These are phyloP conservation scores for Acarospora socialis DNA, from an alignment of 2,329 filamentous ascomycete genomes.

Conservation along the genomic window DNA sequence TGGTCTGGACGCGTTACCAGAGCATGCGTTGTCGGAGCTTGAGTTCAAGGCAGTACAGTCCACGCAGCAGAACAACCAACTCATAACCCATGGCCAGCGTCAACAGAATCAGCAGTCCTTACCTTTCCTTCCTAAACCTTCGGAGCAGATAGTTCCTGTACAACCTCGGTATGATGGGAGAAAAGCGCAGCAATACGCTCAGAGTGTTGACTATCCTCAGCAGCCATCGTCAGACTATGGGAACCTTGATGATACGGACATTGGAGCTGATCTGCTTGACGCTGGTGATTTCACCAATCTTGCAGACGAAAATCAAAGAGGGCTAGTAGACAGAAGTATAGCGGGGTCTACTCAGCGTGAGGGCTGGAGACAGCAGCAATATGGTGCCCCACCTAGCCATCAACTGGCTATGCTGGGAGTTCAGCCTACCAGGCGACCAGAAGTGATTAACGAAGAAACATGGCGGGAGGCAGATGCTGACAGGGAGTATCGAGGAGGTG, in stretches of 20 bases:
- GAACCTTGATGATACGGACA: conserved; percentile 28
- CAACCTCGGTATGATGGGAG: too few species aligned
- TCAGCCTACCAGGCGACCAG: too few species aligned
- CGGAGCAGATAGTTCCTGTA: conserved; percentile 1
- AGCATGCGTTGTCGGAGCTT: conserved; percentile 28
- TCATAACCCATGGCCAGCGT: conserved; percentile 3
- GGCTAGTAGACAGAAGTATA: conserved; percentile 4
- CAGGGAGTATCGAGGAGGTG: too few species aligned
- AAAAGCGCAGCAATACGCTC: too few species aligned
- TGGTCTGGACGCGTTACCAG: conserved; percentile 30
- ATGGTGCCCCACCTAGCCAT: conserved; percentile 7
- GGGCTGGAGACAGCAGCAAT: conserved; percentile 16
- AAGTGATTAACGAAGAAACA: too few species aligned
- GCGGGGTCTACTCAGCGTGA: conserved; percentile 15
- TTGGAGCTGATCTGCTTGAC: conserved; percentile 30
- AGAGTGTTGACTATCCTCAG: conserved; percentile 18
- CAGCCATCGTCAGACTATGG: conserved; percentile 27
- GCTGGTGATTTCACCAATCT: conserved; percentile 19
- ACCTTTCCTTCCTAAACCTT: neutral
- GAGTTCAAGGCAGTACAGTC: conserved; percentile 32
- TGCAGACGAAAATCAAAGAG: conserved; percentile 15
- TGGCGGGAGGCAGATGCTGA: too few species aligned
- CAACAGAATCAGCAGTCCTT: too few species aligned
- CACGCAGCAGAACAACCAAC: conserved; percentile 21
- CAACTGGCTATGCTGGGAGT: too few species aligned